Base-by-base conservation (phyloP, 2,329 filamentous ascomycete genomes). In the Monilinia fructicola region DNA sequence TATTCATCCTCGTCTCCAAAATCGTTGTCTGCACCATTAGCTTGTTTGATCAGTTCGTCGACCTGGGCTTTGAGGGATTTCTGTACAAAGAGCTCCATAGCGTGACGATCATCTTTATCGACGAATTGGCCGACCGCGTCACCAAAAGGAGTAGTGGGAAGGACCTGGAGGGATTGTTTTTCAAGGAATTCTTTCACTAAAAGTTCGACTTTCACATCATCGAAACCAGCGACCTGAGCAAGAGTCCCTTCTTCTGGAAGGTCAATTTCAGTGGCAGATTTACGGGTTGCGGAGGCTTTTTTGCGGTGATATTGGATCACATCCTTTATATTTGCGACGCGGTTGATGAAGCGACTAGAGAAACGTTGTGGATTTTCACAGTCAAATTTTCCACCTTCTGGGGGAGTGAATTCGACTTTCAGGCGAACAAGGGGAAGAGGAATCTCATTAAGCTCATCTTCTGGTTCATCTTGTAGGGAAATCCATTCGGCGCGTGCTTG, bases 321-420 rank as follows among this genome's bases (percentile, higher is more conserved):
- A 73, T 99, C 95, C 72, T 93, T 96, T 12, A 89, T 88, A 75
- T 99, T 99, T 67, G 95, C 95, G 0, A 99, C 94, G 74, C 87
- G 91, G n/a, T 88, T 90, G 1, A 90, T 84, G 72, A 98, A 99
- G 3, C 93, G 86, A 76, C 96, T 96, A 0, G 94, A 98, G 74
- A 98, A 97, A 11, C 95, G 88, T 76, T 98, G 95, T 0, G 95
- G 93, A 69, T 99, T 99, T 77, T 98, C 95, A 70, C 90, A 89
- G 71, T 98, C 91, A 74, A 92, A 99, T 46, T 87, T 86, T 18
- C 92, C 91, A 4, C 92, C 92, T 0, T 96, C 92, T 0, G 90
- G 90, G 0, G 93, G 88, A 0, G 91, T 90, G 71, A 92, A 95
- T 74, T 99, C 95, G 0, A 99, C 93, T 69, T 93, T 92, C 21